phyloP scores from a whole-genome alignment of 768 basidiomycete species.

The Leccinum sublutescens region DNA sequence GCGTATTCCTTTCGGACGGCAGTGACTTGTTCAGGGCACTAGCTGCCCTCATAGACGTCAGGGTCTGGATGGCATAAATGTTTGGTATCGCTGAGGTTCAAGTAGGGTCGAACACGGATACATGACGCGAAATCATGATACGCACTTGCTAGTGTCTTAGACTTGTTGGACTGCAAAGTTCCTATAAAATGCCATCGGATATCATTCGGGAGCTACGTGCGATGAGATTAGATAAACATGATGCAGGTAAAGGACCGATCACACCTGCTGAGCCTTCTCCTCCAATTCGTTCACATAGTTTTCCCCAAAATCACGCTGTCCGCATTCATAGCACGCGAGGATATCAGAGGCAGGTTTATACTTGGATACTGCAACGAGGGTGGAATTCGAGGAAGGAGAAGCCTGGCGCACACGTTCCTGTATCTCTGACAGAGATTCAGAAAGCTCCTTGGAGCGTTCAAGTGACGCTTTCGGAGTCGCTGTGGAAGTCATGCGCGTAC shows the following conservation, averaged over 20 bases:
- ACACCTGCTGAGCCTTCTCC: conserved; percentile 75
- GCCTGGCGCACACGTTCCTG: conserved; percentile 44
- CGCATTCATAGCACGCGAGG: conserved; percentile 73
- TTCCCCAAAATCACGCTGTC: conserved; percentile 93
- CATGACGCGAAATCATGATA: conserved; percentile 6
- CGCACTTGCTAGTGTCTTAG: conserved; percentile 81
- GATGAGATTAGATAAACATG: conserved; percentile 9
- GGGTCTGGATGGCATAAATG: conserved; percentile 81
- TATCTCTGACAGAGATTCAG: conserved; percentile 52
- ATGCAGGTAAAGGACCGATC: conserved; percentile 18
- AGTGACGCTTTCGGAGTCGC: conserved; percentile 21
- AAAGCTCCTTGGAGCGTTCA: conserved; percentile 54
- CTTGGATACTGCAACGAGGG: conserved; percentile 89
- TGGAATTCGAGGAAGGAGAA: conserved; percentile 28
- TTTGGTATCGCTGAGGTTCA: conserved; percentile 73
- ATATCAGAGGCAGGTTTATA: conserved; percentile 89
- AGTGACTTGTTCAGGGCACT: conserved; percentile 75
- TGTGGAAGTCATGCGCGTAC: conserved; percentile 23
- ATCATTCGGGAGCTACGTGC: conserved; percentile 70
- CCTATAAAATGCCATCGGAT: conserved; percentile 99
- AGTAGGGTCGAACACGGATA: conserved; percentile 6
- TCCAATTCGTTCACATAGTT: conserved; percentile 95
- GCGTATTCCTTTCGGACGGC: conserved; percentile 48
- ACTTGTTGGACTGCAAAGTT: conserved; percentile 89
- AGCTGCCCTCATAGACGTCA: conserved; percentile 80